Percentiles rank a stretch among this genome's conserved stretches.
Evolutionary conservation across 805 yeast species (phyloP).

Genomic region (Ogataea zsoltii): DNA sequence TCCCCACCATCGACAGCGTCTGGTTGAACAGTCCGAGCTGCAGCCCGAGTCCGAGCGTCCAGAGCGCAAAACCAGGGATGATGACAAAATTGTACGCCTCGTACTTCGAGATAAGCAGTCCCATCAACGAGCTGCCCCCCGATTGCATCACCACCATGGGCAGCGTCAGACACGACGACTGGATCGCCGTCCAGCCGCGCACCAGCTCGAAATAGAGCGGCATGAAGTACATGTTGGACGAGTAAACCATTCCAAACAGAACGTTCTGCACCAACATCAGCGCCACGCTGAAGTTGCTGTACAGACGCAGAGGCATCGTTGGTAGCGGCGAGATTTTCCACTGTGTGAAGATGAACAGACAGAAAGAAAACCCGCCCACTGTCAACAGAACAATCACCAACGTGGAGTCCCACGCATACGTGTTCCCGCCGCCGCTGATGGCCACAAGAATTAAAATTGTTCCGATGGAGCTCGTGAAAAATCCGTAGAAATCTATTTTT

Average conservation of each 20-base stretch:
- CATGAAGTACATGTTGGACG: conserved; percentile 46
- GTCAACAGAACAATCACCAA: conserved; percentile 41
- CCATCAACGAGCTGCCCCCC: conserved; percentile 42
- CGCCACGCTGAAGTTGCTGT: conserved; percentile 38
- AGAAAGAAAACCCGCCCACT: conserved; percentile 43
- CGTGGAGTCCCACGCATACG: conserved; percentile 55
- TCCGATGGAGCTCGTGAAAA: conserved; percentile 47
- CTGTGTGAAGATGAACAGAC: conserved; percentile 51
- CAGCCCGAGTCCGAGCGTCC: conserved; percentile 44
- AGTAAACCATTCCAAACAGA: conserved; percentile 51
- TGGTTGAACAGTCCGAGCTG: conserved; percentile 36
- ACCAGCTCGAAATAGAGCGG: conserved; percentile 52
- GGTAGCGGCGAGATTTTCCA: conserved; percentile 50
- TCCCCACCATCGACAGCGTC: conserved; percentile 34
- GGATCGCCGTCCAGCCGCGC: conserved; percentile 39
- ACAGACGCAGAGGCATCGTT: conserved; percentile 51
- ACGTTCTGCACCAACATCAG: conserved; percentile 41
- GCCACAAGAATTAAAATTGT: conserved; percentile 55
- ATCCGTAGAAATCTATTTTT: conserved; percentile 56
- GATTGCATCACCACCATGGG: conserved; percentile 49
- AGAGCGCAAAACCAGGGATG: conserved; percentile 40
- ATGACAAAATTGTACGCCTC: conserved; percentile 47
- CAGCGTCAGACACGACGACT: conserved; percentile 42
- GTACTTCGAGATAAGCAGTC: conserved; percentile 43
- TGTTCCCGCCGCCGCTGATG: conserved; percentile 60